Evolutionary conservation across 2,329 filamentous ascomycete genomes (phyloP).

Genomic region (Pseudogymnoascus sp.): DNA sequence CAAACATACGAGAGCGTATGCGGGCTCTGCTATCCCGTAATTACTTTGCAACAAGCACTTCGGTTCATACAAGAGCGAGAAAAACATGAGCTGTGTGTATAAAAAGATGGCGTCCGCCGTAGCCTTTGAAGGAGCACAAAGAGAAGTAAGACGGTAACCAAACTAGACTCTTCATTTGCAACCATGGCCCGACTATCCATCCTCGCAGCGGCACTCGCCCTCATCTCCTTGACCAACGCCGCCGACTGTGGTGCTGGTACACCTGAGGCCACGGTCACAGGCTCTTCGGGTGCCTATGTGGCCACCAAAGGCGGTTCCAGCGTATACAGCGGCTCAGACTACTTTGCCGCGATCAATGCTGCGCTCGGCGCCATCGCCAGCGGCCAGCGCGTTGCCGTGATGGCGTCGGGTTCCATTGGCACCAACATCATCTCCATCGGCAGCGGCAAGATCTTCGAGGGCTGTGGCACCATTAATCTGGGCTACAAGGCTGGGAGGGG

Average conservation of each 20-base stretch:
- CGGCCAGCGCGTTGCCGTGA: conserved; percentile 47
- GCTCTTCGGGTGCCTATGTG: conserved; percentile 38
- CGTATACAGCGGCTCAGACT: conserved; percentile 48
- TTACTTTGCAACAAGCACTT: not conserved
- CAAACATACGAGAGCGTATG: not conserved
- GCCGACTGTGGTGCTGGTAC: conserved; percentile 43
- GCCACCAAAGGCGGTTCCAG: conserved; percentile 37
- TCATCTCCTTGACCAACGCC: conserved; percentile 30
- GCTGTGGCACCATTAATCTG: conserved; percentile 49
- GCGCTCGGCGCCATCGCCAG: conserved; percentile 44
- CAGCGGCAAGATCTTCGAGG: conserved; percentile 51
- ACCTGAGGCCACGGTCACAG: conserved; percentile 41
- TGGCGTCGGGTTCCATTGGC: conserved; percentile 49
- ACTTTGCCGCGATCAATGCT: conserved; percentile 46
- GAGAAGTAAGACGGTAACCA: not conserved
- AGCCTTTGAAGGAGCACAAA: not conserved
- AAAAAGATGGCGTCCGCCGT: not conserved
- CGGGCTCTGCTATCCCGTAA: not conserved
- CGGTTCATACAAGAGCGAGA: not conserved
- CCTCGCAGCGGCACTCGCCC: conserved; percentile 36
- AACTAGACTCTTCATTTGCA: conserved; percentile 2
- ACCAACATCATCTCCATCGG: conserved; percentile 43
- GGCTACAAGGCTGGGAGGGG: conserved; percentile 38
- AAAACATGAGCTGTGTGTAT: not conserved
- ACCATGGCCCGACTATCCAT: conserved; percentile 33